phyloP scores from a whole-genome alignment of 169 alveolate genomes.

The Babesia gibsoni region DNA sequence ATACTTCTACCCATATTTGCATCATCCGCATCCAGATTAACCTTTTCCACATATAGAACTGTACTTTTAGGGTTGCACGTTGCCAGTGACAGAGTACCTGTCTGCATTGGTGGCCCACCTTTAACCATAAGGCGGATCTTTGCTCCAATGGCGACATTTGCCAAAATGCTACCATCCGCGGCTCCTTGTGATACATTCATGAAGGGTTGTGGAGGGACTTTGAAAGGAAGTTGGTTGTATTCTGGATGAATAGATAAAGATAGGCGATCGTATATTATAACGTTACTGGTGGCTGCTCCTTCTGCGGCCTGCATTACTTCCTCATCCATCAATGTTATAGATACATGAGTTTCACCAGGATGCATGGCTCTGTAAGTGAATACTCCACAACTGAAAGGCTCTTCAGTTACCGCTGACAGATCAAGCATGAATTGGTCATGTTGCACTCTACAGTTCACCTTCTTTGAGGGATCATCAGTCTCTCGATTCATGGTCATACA shows the following conservation, averaged over 20 bases:
- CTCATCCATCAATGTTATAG: constrained; percentile 9
- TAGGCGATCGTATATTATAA: constrained; percentile 9
- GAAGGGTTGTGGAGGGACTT: constrained; percentile 13
- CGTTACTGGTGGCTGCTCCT: constrained; percentile 2
- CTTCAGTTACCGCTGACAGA: not conserved
- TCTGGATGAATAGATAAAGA: constrained; percentile 21
- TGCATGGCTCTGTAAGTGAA: constrained; percentile 11
- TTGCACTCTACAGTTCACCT: constrained; percentile 27
- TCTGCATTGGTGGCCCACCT: constrained; percentile 41
- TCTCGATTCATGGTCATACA: constrained; percentile 11
- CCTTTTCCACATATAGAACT: not conserved
- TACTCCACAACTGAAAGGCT: constrained; percentile 5
- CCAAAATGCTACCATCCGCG: constrained; percentile 4
- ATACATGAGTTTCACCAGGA: constrained; percentile 10
- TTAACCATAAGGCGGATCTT: constrained; percentile 26
- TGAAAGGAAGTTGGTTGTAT: constrained; percentile 9
- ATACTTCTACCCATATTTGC: not conserved
- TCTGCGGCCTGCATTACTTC: not conserved
- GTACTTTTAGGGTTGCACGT: not conserved
- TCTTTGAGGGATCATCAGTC: not conserved
- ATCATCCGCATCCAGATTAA: not conserved
- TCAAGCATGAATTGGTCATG: constrained; percentile 24
- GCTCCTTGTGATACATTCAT: constrained; percentile 1
- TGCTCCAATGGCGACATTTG: constrained; percentile 43
- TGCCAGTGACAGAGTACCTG: not conserved